These are phyloP conservation scores for Quillaja saponaria DNA, from an alignment of 306 rosid genomes.

Conservation along the genomic window DNA sequence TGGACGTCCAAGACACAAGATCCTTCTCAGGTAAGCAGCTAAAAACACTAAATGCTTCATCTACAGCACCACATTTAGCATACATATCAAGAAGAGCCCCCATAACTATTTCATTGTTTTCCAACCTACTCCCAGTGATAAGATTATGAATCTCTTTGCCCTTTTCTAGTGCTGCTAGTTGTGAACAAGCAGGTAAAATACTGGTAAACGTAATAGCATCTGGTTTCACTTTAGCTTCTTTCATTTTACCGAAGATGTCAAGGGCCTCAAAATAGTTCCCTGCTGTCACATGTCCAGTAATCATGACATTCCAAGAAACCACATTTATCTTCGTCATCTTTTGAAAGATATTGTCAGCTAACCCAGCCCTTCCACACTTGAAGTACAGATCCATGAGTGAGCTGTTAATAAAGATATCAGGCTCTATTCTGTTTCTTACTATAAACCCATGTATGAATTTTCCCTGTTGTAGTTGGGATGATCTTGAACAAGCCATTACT, in stretches of 20 bases:
- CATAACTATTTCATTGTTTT: constrained; percentile 58
- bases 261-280: constrained; percentile 66
- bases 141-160: constrained; percentile 71
- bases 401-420: constrained; percentile 54
- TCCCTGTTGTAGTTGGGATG: constrained; percentile 52
- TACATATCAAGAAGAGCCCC: constrained; percentile 90
- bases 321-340: constrained; percentile 43
- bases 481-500: constrained; percentile 60
- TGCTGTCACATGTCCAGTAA: constrained; percentile 59
- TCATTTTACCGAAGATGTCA: constrained; percentile 52
- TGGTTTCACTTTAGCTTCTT: constrained; percentile 47
- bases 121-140: constrained; percentile 47
- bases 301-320: no score
- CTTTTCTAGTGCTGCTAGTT: constrained; percentile 70
- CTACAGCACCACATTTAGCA: constrained; percentile 80
- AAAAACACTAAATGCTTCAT: constrained; percentile 65
- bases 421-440: constrained; percentile 47
- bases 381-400: constrained; percentile 72
- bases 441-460: constrained; percentile 67
- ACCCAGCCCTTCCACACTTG: constrained; percentile 60
- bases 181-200: constrained; percentile 75
- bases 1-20: constrained; percentile 77
- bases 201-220: constrained; percentile 69
- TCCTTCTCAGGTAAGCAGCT: constrained; percentile 65
- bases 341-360: constrained; percentile 58